Evolutionary conservation across 345 rosid species (phyloP), one percentile per base, ranked within the genome.

Genomic region (Sisymbrium altissimum): DNA sequence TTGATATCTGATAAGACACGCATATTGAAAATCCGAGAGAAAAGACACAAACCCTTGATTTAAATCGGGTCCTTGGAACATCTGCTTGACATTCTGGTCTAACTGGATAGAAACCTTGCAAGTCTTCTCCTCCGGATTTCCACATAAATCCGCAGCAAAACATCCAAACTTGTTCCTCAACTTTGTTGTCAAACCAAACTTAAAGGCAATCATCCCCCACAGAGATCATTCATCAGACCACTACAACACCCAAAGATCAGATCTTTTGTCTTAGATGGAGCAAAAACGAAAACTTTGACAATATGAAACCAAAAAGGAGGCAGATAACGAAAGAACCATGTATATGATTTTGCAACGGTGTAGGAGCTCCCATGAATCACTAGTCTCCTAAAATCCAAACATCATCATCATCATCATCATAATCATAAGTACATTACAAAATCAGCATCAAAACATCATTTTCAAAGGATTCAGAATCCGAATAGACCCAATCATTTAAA

Each of bases 51-150:
- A 93, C 98, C 89, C 89, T 73, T 43, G 87, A 81, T 83, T 74
- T 91, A 68, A 91, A 94, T 49, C 91, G 95, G 72, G 86, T 72
- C 84, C 83, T 87, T 39, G 95, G 96, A 61, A 84, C 83, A 11
- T 86, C 89, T 6, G 88, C 75, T 75, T 66, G 59, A 76, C 89
- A 89, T 77, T 87, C 98, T 11, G 89, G 83, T 78, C 90, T 77
- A 55, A 88, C 76, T 27, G 93, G 98, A 81, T 81, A 91, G 84
- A 84, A 89, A 71, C 83, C 84, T 40, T 85, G 87, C 82, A 86
- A 80, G 64, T 90, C 96, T 17, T 82, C 88, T 36, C 72, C 85
- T 63, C 84, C 92, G 41, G 85, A 66, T 75, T 76, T 88, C 80
- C 70, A 75, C 77, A 80, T 68, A 49, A 80, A 69, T 84, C 78